A percentile compares a stretch with the other conserved stretches of the same genome.
Evolutionary conservation across 1,139 yeast genomes (phyloP).

Genomic region (Suhomyces panamericanus): DNA sequence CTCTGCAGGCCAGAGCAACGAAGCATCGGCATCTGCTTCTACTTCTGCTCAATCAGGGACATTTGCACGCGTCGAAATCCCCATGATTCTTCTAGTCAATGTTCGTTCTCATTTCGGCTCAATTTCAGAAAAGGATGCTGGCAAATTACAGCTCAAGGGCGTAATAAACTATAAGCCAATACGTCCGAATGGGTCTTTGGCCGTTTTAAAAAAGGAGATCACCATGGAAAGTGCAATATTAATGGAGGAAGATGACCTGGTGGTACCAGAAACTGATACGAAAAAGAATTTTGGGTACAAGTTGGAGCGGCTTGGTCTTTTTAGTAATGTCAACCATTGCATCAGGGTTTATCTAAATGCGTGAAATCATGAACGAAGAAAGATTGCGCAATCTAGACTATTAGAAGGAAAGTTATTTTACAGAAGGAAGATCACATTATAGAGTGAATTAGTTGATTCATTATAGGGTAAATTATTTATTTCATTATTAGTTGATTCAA

Average conservation of each 20-base stretch:
- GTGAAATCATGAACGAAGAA: no score
- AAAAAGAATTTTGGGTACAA: constrained; percentile 14
- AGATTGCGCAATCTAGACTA: no score
- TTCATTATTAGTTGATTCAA: no score
- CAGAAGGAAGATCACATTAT: no score
- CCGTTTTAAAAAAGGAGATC: constrained; percentile 11
- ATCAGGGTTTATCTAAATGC: constrained; percentile 14
- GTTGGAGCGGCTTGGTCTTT: constrained; percentile 9
- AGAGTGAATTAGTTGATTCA: no score
- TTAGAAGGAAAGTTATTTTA: no score
- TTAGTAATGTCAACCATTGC: constrained; percentile 15
- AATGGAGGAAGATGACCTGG: constrained; percentile 14
- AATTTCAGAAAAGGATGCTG: constrained; percentile 6
- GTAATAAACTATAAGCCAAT: constrained; percentile 6
- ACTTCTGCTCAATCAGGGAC: neutral
- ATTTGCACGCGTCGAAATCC: constrained; percentile 8
- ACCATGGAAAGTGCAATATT: constrained; percentile 7
- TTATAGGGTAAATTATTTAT: no score
- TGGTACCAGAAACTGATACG: constrained; percentile 6
- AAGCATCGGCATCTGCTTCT: neutral
- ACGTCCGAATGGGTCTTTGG: constrained; percentile 8
- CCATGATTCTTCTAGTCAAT: constrained; percentile 7
- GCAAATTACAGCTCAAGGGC: constrained; percentile 6
- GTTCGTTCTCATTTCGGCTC: constrained; percentile 3
- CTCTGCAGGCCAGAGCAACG: neutral